Evolutionary conservation across 225 moss, liverwort and hornwort genomes (phyloP).

Genomic region (Marchantia paleacea): DNA sequence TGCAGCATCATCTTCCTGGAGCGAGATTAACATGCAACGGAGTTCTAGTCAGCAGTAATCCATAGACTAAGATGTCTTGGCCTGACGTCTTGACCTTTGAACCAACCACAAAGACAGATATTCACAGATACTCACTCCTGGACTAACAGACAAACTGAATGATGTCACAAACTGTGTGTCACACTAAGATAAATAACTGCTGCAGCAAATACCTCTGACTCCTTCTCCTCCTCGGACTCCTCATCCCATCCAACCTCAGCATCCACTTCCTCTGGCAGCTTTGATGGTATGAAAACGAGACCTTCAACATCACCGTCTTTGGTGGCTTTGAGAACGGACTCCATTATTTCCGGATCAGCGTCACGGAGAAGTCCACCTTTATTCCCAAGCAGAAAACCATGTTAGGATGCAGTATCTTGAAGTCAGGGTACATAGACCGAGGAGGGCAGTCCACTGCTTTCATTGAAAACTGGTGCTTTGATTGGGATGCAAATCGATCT

Average conservation of each 20-base stretch:
- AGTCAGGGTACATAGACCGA: not conserved
- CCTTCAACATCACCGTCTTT: slow-evolving; percentile 43
- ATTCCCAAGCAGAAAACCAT: not conserved
- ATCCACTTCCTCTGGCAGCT: slow-evolving; percentile 22
- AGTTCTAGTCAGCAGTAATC: no score
- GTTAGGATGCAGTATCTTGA: not conserved
- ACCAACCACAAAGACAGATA: no score
- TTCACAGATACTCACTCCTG: no score
- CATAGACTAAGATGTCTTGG: no score
- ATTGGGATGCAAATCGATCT: no score
- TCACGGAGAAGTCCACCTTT: slow-evolving; percentile 46
- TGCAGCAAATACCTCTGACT: slow-evolving; percentile 9
- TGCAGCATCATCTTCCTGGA: slow-evolving; percentile 24
- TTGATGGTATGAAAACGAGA: slow-evolving; percentile 19
- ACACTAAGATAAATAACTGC: not conserved
- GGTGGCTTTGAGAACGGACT: slow-evolving; percentile 47
- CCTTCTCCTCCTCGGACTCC: slow-evolving; percentile 30
- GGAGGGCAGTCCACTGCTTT: no score
- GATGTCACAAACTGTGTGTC: no score
- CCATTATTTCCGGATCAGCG: slow-evolving; percentile 39
- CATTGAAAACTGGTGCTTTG: no score
- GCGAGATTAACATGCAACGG: no score
- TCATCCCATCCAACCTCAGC: not conserved
- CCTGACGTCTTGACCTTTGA: no score
- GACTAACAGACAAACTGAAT: no score